Percentiles rank a stretch among this genome's conserved stretches.
phyloP scores from a whole-genome alignment of 139 green algal species.

The Tetraselmis chui region DNA sequence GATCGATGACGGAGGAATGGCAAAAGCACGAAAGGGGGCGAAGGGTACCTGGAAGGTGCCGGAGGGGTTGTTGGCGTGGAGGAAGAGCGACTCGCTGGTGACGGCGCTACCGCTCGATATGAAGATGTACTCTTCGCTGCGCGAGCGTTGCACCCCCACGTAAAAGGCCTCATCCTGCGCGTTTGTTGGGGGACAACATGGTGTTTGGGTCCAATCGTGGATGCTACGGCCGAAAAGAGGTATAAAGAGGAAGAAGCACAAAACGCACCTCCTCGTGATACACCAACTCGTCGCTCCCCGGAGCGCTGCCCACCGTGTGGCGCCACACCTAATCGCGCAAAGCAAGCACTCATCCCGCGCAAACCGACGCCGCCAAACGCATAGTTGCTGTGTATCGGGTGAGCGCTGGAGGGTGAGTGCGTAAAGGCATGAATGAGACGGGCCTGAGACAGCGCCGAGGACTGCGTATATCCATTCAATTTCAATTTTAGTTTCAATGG shows the following conservation, averaged over 20 bases:
- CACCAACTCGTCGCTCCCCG: constrained; percentile 48
- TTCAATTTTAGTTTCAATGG: too few relatives aligned
- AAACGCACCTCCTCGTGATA: constrained; percentile 59
- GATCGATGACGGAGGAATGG: not conserved
- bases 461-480: too few relatives aligned
- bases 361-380: too few relatives aligned
- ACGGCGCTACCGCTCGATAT: constrained; percentile 54
- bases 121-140: constrained; percentile 55
- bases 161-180: constrained; percentile 59
- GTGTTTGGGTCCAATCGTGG: too few relatives aligned
- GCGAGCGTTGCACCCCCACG: constrained; percentile 45
- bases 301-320: constrained; percentile 47
- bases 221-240: too few relatives aligned
- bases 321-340: constrained; percentile 44
- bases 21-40: too few relatives aligned
- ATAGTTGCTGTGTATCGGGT: too few relatives aligned
- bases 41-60: constrained; percentile 31
- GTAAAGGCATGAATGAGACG: too few relatives aligned
- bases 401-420: too few relatives aligned
- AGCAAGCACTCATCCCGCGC: not conserved
- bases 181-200: too few relatives aligned
- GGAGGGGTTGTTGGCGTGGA: constrained; percentile 48
- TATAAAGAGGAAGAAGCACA: too few relatives aligned
- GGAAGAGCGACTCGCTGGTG: constrained; percentile 59
- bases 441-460: too few relatives aligned